Evolutionary conservation across 2,329 filamentous ascomycete genomes (phyloP), one percentile per base, ranked within the genome.

Genomic region (Aureobasidium vineae): DNA sequence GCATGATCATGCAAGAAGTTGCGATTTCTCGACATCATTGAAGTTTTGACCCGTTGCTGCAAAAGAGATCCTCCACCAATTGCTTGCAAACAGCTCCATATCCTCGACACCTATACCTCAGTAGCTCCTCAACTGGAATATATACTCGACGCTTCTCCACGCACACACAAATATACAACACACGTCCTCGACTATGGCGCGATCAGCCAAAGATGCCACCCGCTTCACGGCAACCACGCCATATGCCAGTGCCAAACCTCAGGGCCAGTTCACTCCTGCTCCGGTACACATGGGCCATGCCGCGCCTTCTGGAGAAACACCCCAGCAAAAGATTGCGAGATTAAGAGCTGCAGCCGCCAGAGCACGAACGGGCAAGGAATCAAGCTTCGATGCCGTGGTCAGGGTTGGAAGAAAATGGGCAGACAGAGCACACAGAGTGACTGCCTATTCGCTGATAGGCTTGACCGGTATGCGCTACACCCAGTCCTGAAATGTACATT

Each of bases 201-300:
- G 89, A 75, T 90, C 86, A 79, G 88, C 90, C 76, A 86, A 86
- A 72, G 90, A 93, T 77, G 90, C 91, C 71, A 95, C 91, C 73
- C 88, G 90, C 75, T 95, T 90, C 78, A 90, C 88, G 19, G 80
- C 87, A 31, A 89, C 86, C 21, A 86, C 84, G 68, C 87, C 87
- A 41, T 90, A 92, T 79, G 90, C 89, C 72, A 84, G 84, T 70
- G 86, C 86, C 71, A 90, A 90, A 75, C 77, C 83, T 49, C 76
- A 79, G 33, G 77, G 59, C 21, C 43, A 45, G 16, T 63, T 63
- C 8, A 52, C 43, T n/a, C 59, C 63, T 19, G 67, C 50, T 15
- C 64, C 66, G 2, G 68, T 71, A 43, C 72, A 70, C 49, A 74
- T 76, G 66, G 71, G 72, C 45, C 66, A 65, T 69, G 70, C 21